These are phyloP conservation scores for Paraconiothyrium sp. DNA, from an alignment of 2,329 filamentous ascomycete genomes.

Conservation along the genomic window DNA sequence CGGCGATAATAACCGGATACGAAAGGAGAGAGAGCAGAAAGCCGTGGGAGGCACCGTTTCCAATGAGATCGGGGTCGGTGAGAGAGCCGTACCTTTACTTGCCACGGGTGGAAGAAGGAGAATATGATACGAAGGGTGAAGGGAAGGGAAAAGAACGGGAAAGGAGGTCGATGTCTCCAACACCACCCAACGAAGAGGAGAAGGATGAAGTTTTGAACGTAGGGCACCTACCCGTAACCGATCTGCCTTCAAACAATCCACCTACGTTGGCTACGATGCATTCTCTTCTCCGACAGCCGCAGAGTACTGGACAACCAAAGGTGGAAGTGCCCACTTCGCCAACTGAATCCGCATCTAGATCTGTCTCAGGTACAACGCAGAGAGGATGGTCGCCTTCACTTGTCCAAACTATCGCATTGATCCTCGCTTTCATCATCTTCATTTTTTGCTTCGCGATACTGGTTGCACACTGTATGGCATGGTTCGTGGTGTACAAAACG, in stretches of 20 bases:
- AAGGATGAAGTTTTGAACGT: not conserved
- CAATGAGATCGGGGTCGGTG: conserved; percentile 11
- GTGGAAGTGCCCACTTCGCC: not conserved
- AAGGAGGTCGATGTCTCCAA: not conserved
- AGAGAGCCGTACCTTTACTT: conserved; percentile 15
- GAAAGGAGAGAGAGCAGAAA: conserved; percentile 22
- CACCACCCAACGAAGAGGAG: not conserved
- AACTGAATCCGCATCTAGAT: not conserved
- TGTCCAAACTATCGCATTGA: conserved; percentile 15
- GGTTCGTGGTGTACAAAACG: conserved; percentile 43
- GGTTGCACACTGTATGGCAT: conserved; percentile 38
- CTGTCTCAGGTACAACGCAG: not conserved
- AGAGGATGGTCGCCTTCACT: not conserved
- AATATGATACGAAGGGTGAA: not conserved
- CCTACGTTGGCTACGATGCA: not conserved
- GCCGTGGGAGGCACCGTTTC: conserved; percentile 42
- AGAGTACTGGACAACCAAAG: not conserved
- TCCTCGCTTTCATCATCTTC: conserved; percentile 26
- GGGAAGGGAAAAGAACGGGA: conserved; percentile 1
- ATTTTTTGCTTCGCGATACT: conserved; percentile 33
- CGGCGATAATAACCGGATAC: not conserved
- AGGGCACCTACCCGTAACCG: conserved; percentile 1
- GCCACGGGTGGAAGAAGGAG: not conserved
- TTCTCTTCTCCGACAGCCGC: not conserved
- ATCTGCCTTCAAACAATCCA: not conserved